Evolutionary conservation across 208 protist genomes (phyloP), one percentile per base, ranked within the genome.

Genomic region (Spongospora subterranea): DNA sequence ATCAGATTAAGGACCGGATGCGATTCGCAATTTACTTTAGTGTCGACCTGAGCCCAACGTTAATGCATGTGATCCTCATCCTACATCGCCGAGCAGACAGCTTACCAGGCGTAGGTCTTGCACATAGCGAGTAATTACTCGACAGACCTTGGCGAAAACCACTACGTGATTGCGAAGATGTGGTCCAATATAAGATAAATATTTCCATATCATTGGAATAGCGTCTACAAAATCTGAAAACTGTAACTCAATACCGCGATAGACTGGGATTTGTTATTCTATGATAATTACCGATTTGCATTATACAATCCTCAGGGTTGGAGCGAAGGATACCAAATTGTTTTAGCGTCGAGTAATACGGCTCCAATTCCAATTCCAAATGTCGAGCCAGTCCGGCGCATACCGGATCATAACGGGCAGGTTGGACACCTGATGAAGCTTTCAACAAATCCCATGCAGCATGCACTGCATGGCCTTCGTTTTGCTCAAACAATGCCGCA

Each of bases 401-500:
- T 6, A 82, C 71, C 35, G 71, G 71, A 6, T 6, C 71, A 35
- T 82, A 82, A 6, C 71, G 71, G n/a, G n/a, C n/a, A 6, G 71
- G 71, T 20, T 40, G 6, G 17, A 13, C 6, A 6, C 17, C 6
- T 17, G 71, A 82, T 13, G 35, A 6, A 35, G n/a, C 6, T 17
- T 35, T 43, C 71, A 82, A n/a, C 71, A 82, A 43, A 6, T 6
- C 6, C 71, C 71, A 82, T 6, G 71, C 71, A n/a, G 71, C 71
- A 6, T 6, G 17, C n/a, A 39, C 17, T 6, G 71, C 71, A 6
- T 13, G 40, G 17, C 35, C 40, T 20, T n/a, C 71, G 17, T 6
- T 6, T 6, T 35, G 17, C 17, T 6, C 13, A 6, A 82, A 35
- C 11, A 82, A 35, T 35, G 71, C 71, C n/a, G 35, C 40, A 6